A percentile compares a stretch with the other conserved stretches of the same genome.
phyloP scores from a whole-genome alignment of 768 basidiomycete genomes.

The Mycena floridula region DNA sequence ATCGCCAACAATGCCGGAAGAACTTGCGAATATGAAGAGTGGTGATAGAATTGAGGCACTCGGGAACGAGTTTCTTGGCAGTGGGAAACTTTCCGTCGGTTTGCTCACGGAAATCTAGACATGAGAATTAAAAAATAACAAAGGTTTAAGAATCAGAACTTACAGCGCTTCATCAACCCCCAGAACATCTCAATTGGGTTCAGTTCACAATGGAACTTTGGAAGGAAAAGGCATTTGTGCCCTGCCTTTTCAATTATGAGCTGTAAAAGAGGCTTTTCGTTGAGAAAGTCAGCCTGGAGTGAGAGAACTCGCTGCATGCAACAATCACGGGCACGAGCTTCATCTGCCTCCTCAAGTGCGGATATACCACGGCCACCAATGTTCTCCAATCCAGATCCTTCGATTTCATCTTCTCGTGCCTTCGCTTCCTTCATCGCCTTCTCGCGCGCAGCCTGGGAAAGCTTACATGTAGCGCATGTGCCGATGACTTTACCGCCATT shows the following conservation, averaged over 20 bases:
- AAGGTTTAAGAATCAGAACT: slow-evolving; percentile 9
- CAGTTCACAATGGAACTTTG: not conserved
- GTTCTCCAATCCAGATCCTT: slow-evolving; percentile 6
- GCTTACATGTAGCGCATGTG: slow-evolving; percentile 10
- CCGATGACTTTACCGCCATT: slow-evolving; percentile 9
- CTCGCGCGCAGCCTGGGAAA: slow-evolving; percentile 11
- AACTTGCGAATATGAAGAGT: slow-evolving; percentile 13
- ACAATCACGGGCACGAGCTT: slow-evolving; percentile 7
- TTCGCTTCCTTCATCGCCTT: slow-evolving; percentile 13
- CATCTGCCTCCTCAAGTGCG: slow-evolving; percentile 8
- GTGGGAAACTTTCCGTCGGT: slow-evolving; percentile 18
- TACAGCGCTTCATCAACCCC: slow-evolving; percentile 17
- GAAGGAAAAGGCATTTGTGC: slow-evolving; percentile 13
- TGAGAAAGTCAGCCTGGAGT: slow-evolving; percentile 13
- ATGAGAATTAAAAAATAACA: slow-evolving; percentile 1
- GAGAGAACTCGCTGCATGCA: slow-evolving; percentile 16
- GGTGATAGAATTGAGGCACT: slow-evolving; percentile 12
- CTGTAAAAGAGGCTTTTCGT: slow-evolving; percentile 15
- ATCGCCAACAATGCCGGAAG: slow-evolving; percentile 14
- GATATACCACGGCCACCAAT: not conserved
- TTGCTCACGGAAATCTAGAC: slow-evolving; percentile 15
- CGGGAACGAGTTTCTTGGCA: slow-evolving; percentile 15
- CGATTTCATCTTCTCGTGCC: slow-evolving; percentile 6
- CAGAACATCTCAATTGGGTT: slow-evolving; percentile 21
- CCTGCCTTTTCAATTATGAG: slow-evolving; percentile 15